Evolutionary conservation across 2,329 filamentous ascomycete species (phyloP), one percentile per base, ranked within the genome.

Genomic region (Alternaria viburni): DNA sequence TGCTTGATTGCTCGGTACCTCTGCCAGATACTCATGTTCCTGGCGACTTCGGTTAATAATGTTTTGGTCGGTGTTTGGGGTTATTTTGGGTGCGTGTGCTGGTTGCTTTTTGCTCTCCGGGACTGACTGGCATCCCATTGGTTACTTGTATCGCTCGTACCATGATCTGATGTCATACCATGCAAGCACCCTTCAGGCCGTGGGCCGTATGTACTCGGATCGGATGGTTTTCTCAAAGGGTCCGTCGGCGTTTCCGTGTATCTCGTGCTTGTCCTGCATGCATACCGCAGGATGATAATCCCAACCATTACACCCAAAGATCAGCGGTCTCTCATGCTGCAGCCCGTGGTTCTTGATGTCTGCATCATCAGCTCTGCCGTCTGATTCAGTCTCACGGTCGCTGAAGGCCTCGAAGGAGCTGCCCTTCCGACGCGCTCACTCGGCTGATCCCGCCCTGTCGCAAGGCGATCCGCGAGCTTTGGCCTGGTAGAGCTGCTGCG

Each of bases 1-100:
- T n/a, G 76, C 79, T 21, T 65, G 46, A 59, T 54, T 45, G 28
- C 28, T 23, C 49, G 30, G 15, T 32, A n/a, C 19, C 36, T 21
- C 10, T 21, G 19, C 32, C 49, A 23, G 10, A 41, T 36, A 32
- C 49, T 15, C 28, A 52, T 15, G 30, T n/a, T 23, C 5, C 49
- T 41, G 25, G 25, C 54, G 1, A 11, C 41, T 32, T 32, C 19
- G 54, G 21, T 26, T 19, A 10, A 25, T n/a, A 10, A 23, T 12
- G 23, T 19, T 49, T 26, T n/a, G 44, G 28, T 49, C 32, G 36
- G 28, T 9, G 23, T 45, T 46, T 55, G 41, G 23, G 26, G 43
- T 46, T 32, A 17, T 55, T 15, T 17, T 32, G 13, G 17, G 43
- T 26, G 11, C 17, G 25, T 47, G 44, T 50, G 17, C 30, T 23